Evolutionary conservation across 306 rosid genomes (phyloP), one percentile per base, ranked within the genome.

Genomic region (Cucurbita pepo): DNA sequence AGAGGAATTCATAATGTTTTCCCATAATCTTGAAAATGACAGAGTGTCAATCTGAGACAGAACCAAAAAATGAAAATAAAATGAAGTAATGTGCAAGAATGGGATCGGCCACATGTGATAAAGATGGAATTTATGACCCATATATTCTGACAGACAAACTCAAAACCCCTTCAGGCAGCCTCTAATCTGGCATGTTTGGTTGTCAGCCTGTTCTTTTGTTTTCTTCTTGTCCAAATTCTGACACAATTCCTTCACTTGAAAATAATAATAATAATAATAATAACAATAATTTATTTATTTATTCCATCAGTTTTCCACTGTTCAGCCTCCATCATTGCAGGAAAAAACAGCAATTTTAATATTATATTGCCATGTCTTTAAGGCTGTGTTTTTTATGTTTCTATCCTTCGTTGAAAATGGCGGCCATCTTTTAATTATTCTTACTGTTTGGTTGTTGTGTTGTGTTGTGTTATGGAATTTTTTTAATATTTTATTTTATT

Each of bases 131-230:
- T 45, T 67, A 45, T 67, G 72, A 67, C 72, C 51, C 72, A 67
- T 67, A 67, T 66, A 66, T 66, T 67, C 56, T 67, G 56, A 67
- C 72, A 67, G 72, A 67, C 72, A 67, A 67, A 67, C 72, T 67
- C 54, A 12, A 67, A 67, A 22, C 18, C 37, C n/a, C 6, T 67
- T 45, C 41, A 67, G 41, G 56, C 72, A 66, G 12, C 71, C 52
- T 65, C 54, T 65, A 44, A 19, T 47, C 54, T 65, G 53, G 54
- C 72, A 67, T 67, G 72, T 47, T 67, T 67, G 72, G 41, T 45
- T 67, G 72, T 67, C 72, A 67, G 55, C 72, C 72, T 67, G 72
- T 67, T 67, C 40, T 67, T 67, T 67, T 67, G 72, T 67, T 67
- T 67, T 67, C 47, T 43, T 67, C 72, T 67, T 67, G 72, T 67